Evolutionary conservation across 352 stramenopile genomes (phyloP), one percentile per base, ranked within the genome.

Genomic region (Phytophthora colocasiae): DNA sequence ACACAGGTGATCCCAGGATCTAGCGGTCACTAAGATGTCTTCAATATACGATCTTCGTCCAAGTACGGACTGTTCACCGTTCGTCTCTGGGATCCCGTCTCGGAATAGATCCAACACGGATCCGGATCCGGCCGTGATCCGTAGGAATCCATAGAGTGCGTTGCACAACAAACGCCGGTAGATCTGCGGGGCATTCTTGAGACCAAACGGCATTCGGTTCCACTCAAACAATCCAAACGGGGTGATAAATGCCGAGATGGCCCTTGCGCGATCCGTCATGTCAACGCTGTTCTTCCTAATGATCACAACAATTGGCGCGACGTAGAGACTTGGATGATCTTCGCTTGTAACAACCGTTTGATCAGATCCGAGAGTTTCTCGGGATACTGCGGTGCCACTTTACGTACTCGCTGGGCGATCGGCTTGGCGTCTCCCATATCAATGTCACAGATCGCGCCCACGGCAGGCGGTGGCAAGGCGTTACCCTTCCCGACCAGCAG

Each of bases 401-500:
- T 10, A 9, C 34, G 34, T 10, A 40, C 34, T 0, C 34, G 34
- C 9, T 40, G 34, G 4, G 34, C 34, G 34, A 15, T 40, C 34
- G 66, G 70, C 1, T 14, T 38, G 0, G 61, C 68, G 2, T 57
- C 36, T 0, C 71, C 61, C 0, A 80, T 64, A 24, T 83, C 75
- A n/a, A 80, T 76, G 19, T 83, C 34, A 5, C 34, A 40, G 10
- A 40, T 9, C 4, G 12, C 34, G 0, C 34, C 71, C 6, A 40
- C 34, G 3, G 34, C 6, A 14, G 62, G 14, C 0, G 51, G 60
- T 3, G 71, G 68, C 0, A 66, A 34, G 0, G 71, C 63, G n/a
- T 79, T 78, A 0, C 63, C 63, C 31, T 71, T 75, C 0, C 66
- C 69, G 45, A 81, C 75, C 11, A 78, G 6, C 8, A 52, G 9